phyloP scores from a whole-genome alignment of 1,139 yeast species.

The Suhomyces taliae region DNA sequence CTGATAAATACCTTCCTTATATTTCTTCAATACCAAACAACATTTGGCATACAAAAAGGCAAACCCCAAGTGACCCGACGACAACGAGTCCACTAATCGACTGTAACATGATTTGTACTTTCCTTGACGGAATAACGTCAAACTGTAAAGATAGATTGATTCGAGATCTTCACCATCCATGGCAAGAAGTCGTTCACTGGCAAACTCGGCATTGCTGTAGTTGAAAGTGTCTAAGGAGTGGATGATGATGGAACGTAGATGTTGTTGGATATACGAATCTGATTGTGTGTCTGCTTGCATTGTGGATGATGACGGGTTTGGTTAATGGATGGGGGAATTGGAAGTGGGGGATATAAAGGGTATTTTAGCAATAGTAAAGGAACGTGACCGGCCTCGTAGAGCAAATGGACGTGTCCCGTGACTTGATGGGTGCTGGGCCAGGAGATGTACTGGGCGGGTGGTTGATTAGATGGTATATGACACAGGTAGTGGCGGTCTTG shows the following conservation, averaged over 20 bases:
- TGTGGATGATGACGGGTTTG: background rate
- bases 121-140: slow-evolving; percentile 55
- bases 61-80: slow-evolving; percentile 63
- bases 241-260: slow-evolving; percentile 57
- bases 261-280: slow-evolving; percentile 29
- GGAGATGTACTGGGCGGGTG: too few relatives aligned
- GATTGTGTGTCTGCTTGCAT: slow-evolving; percentile 5
- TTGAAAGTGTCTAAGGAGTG: slow-evolving; percentile 74
- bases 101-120: slow-evolving; percentile 64
- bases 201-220: slow-evolving; percentile 72
- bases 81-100: slow-evolving; percentile 33
- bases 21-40: slow-evolving; percentile 56
- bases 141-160: slow-evolving; percentile 62
- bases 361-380: too few relatives aligned
- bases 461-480: too few relatives aligned
- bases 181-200: slow-evolving; percentile 73
- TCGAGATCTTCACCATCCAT: slow-evolving; percentile 50
- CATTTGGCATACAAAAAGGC: slow-evolving; percentile 66
- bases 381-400: too few relatives aligned
- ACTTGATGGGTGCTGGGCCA: too few relatives aligned
- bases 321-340: too few relatives aligned
- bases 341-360: too few relatives aligned
- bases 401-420: too few relatives aligned
- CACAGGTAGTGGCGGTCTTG: too few relatives aligned
- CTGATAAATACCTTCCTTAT: slow-evolving; percentile 64